phyloP scores from a whole-genome alignment of 306 rosid genomes.

The Trifolium repens region DNA sequence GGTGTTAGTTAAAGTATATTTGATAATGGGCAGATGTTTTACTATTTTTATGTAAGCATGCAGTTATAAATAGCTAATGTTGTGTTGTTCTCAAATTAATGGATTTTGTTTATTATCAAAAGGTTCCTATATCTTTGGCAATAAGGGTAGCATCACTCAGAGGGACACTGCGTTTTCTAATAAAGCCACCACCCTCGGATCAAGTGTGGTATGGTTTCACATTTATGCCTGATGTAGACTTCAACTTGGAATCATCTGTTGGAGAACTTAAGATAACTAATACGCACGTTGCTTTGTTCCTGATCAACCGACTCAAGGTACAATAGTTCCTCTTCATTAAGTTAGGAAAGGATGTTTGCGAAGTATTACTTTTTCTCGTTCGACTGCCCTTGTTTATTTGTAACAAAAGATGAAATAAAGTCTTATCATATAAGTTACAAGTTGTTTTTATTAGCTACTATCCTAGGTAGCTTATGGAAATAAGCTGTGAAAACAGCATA shows the following conservation, averaged over 20 bases:
- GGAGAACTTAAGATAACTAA: constrained; percentile 87
- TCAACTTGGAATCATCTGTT: constrained; percentile 75
- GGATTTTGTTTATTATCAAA: constrained; percentile 44
- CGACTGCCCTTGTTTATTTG: not conserved
- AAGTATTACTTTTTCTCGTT: not conserved
- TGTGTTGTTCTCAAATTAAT: constrained; percentile 40
- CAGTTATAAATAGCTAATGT: constrained; percentile 35
- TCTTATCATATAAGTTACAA: not conserved
- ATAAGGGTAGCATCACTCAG: constrained; percentile 78
- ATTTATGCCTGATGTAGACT: constrained; percentile 85
- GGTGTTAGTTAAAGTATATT: not conserved
- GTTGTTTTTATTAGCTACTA: not conserved
- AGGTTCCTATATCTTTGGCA: constrained; percentile 87
- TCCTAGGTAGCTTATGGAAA: not conserved
- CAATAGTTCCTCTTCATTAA: constrained; percentile 40
- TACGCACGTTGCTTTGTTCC: constrained; percentile 66
- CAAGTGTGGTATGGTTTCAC: constrained; percentile 90
- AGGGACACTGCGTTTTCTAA: constrained; percentile 83
- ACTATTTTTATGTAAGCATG: constrained; percentile 21
- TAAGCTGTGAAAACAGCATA: not conserved
- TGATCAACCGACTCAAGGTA: constrained; percentile 86
- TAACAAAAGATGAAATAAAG: not conserved
- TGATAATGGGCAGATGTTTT: not conserved
- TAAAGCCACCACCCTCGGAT: constrained; percentile 98
- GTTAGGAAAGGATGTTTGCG: not conserved